Conservation (phyloP, 352 stramenopile species). For the Phytophthora vignae region DNA sequence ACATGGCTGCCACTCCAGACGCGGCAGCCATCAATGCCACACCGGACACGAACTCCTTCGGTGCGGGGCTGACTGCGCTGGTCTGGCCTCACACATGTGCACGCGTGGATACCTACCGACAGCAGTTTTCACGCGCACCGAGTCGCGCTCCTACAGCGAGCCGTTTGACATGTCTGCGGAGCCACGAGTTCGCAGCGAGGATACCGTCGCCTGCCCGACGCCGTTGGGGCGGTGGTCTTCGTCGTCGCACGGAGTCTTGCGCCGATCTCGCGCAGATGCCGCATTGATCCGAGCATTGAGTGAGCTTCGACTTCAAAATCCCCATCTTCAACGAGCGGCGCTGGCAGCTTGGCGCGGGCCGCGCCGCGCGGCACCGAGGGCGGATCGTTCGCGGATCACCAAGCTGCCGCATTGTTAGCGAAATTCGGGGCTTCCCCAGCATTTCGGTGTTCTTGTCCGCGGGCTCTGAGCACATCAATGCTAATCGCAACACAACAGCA, state of each 20-base stretch:
- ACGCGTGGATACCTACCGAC: slow-evolving; percentile 28
- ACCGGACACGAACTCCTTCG: slow-evolving; percentile 5
- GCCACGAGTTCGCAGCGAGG: slow-evolving; percentile 7
- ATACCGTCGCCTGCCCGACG: neutral
- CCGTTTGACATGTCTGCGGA: slow-evolving; percentile 27
- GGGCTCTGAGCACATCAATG: neutral
- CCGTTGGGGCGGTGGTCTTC: neutral
- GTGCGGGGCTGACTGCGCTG: neutral
- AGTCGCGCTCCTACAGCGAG: slow-evolving; percentile 20
- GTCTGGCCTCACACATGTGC: slow-evolving; percentile 23
- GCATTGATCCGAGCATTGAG: neutral
- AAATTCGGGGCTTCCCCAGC: neutral
- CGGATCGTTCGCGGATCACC: neutral
- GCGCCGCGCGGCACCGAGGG: neutral
- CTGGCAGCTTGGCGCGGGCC: neutral
- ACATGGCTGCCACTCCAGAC: slow-evolving; percentile 9
- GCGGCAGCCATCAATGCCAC: slow-evolving; percentile 2
- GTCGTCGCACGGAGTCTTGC: neutral
- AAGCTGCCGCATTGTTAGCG: neutral
- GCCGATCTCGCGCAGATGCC: neutral
- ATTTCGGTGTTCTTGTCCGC: neutral
- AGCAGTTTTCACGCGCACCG: slow-evolving; percentile 17
- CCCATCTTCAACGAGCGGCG: neutral
- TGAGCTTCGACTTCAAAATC: neutral
- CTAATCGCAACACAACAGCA: neutral